Evolutionary conservation across 108 stramenopile genomes (phyloP), one percentile per base, ranked within the genome.

Genomic region (Cyclotella kingstonii): DNA sequence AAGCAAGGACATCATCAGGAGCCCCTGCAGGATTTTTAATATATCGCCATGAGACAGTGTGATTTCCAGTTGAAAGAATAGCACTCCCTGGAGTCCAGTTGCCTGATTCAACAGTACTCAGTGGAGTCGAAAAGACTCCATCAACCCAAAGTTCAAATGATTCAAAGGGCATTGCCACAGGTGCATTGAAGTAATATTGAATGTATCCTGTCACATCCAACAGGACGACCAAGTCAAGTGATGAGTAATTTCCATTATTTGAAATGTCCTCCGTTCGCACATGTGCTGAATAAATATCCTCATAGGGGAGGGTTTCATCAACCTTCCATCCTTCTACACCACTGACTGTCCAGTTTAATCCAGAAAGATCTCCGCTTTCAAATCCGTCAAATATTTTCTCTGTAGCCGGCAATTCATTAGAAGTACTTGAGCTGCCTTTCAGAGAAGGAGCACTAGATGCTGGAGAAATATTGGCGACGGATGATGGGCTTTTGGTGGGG

Each of bases 121-220:
- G 67, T 0, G 54, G 56, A 6, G 62, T 68, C 48, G 53, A 54
- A 50, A 76, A 76, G n/a, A 35, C 41, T 30, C 66, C 75, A 50
- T 76, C 75, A 3, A 76, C 75, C 51, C 39, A 46, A 25, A 76
- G 56, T 15, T 68, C 61, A 43, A 76, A 44, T 0, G 66, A 48
- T 26, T 76, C 75, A 43, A 68, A 76, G 15, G 75, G 75, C 66
- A 63, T 57, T n/a, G 61, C 43, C 27, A 76, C 54, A 0, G 66
- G 75, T 6, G 75, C 75, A 57, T 63, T 67, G 27, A 68, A 68
- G 28, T 53, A 76, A 56, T 68, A 76, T 40, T 68, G 67, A 59
- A 68, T 38, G 42, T 63, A 76, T 15, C 59, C 55, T 49, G 67
- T 42, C 4, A 34, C 26, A 27, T 57, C 56, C 18, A 68, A 45